Percentiles rank a stretch among this genome's conserved stretches.
Conservation (phyloP, 208 protist species). For the Leishmania turanica region DNA sequence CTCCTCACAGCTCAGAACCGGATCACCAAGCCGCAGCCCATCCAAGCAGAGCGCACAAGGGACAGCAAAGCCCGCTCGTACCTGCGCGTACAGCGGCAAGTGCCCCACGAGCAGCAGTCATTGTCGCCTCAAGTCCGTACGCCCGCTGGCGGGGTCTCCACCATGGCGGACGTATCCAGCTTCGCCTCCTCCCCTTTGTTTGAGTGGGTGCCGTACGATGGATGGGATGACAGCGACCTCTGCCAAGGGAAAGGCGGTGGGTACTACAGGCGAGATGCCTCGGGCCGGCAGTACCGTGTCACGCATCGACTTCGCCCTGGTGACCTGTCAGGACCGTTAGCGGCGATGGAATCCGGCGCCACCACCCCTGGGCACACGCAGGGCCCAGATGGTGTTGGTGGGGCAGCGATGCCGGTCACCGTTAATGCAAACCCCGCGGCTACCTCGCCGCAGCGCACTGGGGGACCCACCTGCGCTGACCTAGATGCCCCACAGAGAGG, state of each 20-base stretch:
- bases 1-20: neutral
- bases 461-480: neutral
- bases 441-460: neutral
- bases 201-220: slow-evolving; percentile 31
- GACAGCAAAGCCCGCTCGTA: neutral
- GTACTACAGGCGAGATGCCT: slow-evolving; percentile 13
- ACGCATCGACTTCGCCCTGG: slow-evolving; percentile 11
- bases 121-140: neutral
- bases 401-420: neutral
- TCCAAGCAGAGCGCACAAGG: neutral
- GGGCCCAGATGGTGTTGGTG: neutral
- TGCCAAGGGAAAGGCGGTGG: slow-evolving; percentile 12
- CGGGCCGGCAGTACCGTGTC: slow-evolving; percentile 9
- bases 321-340: slow-evolving; percentile 16
- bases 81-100: neutral
- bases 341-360: slow-evolving; percentile 9
- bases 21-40: neutral
- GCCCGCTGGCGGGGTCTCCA: neutral
- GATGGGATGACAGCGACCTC: slow-evolving; percentile 31
- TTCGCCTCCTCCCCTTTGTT: slow-evolving; percentile 19
- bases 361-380: slow-evolving; percentile 9
- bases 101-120: neutral
- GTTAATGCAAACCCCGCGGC: neutral
- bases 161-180: slow-evolving; percentile 12
- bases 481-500: neutral